Conservation (phyloP, 2,329 filamentous ascomycete genomes). For the Didymosphaeria variabile region DNA sequence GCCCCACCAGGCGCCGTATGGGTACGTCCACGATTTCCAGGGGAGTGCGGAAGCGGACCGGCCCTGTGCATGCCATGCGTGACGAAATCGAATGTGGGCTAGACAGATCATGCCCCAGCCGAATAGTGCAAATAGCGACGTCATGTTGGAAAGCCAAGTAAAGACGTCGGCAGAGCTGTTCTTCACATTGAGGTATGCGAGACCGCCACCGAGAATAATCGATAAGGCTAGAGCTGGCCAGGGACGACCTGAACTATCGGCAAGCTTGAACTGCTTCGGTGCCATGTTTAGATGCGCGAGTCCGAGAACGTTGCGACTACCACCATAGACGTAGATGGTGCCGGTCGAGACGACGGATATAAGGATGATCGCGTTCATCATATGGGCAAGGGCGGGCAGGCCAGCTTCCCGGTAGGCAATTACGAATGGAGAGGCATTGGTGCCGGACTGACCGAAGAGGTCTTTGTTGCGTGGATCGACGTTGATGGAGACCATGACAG, state of each 20-base stretch:
- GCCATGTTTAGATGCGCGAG: slow-evolving; percentile 56
- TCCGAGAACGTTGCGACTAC: slow-evolving; percentile 56
- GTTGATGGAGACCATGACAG: slow-evolving; percentile 57
- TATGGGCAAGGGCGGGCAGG: slow-evolving; percentile 51
- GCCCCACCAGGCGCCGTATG: slow-evolving; percentile 56
- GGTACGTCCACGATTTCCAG: slow-evolving; percentile 58
- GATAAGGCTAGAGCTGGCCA: slow-evolving; percentile 37
- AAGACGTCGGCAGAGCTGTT: slow-evolving; percentile 56
- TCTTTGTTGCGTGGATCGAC: slow-evolving; percentile 52
- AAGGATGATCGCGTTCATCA: slow-evolving; percentile 61
- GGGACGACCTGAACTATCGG: slow-evolving; percentile 26
- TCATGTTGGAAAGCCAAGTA: slow-evolving; percentile 59
- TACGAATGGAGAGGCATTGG: slow-evolving; percentile 58
- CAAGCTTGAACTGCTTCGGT: slow-evolving; percentile 41
- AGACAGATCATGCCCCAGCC: slow-evolving; percentile 75
- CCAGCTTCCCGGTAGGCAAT: slow-evolving; percentile 56
- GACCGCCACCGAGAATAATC: slow-evolving; percentile 45
- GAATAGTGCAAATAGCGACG: slow-evolving; percentile 65
- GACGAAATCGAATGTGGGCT: slow-evolving; percentile 70
- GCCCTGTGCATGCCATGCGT: slow-evolving; percentile 66
- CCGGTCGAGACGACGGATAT: slow-evolving; percentile 58
- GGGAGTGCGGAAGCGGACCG: slow-evolving; percentile 71
- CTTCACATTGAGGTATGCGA: slow-evolving; percentile 53
- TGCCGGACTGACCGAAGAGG: slow-evolving; percentile 54
- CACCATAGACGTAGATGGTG: slow-evolving; percentile 55